A percentile compares a stretch with the other conserved stretches of the same genome.
Conservation (phyloP, 139 green algal species). For the Coelastrella sp. region DNA sequence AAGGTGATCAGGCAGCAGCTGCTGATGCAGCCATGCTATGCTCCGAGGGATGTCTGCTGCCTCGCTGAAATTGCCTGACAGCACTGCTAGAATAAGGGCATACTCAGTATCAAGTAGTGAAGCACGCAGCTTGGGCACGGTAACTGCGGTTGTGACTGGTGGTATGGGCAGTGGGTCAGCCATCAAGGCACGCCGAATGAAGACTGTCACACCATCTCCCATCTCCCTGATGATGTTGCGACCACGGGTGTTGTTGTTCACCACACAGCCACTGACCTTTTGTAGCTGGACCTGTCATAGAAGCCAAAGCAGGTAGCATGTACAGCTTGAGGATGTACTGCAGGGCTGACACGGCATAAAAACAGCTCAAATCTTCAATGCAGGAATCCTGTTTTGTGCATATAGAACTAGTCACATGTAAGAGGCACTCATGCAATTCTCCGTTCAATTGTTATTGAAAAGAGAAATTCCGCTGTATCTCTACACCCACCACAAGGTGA, state of each 20-base stretch:
- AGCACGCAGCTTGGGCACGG: slow-evolving; percentile 68
- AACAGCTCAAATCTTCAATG: no score
- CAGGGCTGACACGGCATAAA: no score
- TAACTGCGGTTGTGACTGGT: slow-evolving; percentile 60
- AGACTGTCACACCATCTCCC: slow-evolving; percentile 56
- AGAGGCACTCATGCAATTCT: background rate
- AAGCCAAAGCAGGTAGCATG: slow-evolving; percentile 61
- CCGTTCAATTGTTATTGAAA: no score
- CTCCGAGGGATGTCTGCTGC: background rate
- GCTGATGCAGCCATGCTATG: slow-evolving; percentile 38
- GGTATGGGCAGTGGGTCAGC: slow-evolving; percentile 53
- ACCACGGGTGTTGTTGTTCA: slow-evolving; percentile 43
- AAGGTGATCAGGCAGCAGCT: slow-evolving; percentile 17
- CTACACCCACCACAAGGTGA: no score
- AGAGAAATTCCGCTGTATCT: no score
- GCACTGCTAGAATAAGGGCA: slow-evolving; percentile 71
- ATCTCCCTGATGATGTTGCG: slow-evolving; percentile 76
- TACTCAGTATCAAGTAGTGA: slow-evolving; percentile 82
- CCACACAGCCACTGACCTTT: slow-evolving; percentile 60
- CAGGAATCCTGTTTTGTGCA: no score
- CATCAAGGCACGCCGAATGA: slow-evolving; percentile 63
- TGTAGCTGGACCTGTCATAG: slow-evolving; percentile 60
- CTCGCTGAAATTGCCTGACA: slow-evolving; percentile 74
- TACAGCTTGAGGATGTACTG: no score
- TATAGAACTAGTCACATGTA: background rate